phyloP scores from a whole-genome alignment of 75 land plant genomes.

The Selaginella tamariscina region DNA sequence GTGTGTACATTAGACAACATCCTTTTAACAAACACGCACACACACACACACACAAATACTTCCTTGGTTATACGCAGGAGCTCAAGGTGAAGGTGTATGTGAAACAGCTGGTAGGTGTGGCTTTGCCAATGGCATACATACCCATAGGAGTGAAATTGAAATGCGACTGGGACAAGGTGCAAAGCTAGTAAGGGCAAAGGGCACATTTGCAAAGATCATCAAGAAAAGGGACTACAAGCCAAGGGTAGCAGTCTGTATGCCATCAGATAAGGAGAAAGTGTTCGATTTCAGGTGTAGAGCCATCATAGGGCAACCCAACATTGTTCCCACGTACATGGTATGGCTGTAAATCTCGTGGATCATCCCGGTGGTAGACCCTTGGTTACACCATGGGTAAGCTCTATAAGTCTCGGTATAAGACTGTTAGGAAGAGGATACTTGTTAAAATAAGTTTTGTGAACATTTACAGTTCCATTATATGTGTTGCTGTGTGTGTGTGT shows the following conservation, averaged over 20 bases:
- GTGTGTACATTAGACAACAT: no score
- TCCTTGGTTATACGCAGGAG: no score
- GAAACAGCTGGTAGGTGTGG: slow-evolving; percentile 17
- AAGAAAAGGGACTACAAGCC: slow-evolving; percentile 13
- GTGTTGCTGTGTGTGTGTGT: no score
- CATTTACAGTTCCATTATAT: no score
- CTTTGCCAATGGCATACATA: slow-evolving; percentile 15
- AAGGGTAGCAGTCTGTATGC: slow-evolving; percentile 15
- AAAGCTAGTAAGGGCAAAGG: slow-evolving; percentile 16
- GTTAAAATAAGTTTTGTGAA: no score
- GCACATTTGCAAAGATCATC: slow-evolving; percentile 19
- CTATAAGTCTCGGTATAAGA: background rate
- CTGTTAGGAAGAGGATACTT: background rate
- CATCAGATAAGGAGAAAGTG: slow-evolving; percentile 13
- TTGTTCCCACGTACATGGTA: slow-evolving; percentile 22
- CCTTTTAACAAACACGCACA: no score
- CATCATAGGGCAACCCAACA: slow-evolving; percentile 14
- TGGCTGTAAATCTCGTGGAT: slow-evolving; percentile 35
- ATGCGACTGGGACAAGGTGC: slow-evolving; percentile 15
- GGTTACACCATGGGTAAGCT: background rate
- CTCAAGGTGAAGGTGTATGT: background rate
- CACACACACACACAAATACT: no score
- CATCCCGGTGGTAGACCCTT: slow-evolving; percentile 18
- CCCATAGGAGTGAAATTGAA: slow-evolving; percentile 15
- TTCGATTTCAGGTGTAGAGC: slow-evolving; percentile 13